These are phyloP conservation scores for Rhodotorula babjevae DNA, from an alignment of 768 basidiomycete species.

Conservation along the genomic window DNA sequence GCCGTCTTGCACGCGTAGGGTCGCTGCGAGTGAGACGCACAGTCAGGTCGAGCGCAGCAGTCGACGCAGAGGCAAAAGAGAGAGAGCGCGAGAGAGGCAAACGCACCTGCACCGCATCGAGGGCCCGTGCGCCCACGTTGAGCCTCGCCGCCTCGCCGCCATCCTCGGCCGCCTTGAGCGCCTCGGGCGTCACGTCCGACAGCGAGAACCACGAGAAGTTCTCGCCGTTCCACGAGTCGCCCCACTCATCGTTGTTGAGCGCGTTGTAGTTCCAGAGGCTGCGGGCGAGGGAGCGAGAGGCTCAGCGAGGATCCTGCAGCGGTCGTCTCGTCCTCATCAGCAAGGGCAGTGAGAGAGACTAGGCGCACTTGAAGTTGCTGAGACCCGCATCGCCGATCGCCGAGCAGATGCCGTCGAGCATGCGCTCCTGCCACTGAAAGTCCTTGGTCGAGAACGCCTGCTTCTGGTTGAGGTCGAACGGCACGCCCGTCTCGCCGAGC, in stretches of 20 bases:
- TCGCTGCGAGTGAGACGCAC: constrained; percentile 48
- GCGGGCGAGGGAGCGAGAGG: not conserved
- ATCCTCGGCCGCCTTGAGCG: constrained; percentile 38
- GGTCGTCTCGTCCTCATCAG: no score
- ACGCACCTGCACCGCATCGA: constrained; percentile 64
- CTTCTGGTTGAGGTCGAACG: constrained; percentile 88
- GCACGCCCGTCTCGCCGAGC: constrained; percentile 88
- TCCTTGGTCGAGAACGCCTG: constrained; percentile 59
- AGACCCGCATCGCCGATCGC: constrained; percentile 58
- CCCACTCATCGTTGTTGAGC: constrained; percentile 66
- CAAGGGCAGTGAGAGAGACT: no score
- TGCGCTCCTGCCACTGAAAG: constrained; percentile 75
- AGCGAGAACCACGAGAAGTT: constrained; percentile 86
- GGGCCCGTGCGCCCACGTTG: constrained; percentile 75
- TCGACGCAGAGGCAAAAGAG: no score
- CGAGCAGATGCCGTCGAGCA: constrained; percentile 91
- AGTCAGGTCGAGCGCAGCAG: not conserved
- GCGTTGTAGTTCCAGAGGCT: constrained; percentile 97
- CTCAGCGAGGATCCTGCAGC: no score
- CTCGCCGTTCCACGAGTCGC: constrained; percentile 64
- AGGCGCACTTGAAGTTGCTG: constrained; percentile 61
- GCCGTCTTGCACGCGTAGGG: constrained; percentile 88
- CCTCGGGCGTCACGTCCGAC: constrained; percentile 23
- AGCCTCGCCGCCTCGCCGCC: constrained; percentile 56
- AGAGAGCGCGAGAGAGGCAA: not conserved